Evolutionary conservation across 129 eudicot genomes (phyloP).

Genomic region (Tagetes patula): DNA sequence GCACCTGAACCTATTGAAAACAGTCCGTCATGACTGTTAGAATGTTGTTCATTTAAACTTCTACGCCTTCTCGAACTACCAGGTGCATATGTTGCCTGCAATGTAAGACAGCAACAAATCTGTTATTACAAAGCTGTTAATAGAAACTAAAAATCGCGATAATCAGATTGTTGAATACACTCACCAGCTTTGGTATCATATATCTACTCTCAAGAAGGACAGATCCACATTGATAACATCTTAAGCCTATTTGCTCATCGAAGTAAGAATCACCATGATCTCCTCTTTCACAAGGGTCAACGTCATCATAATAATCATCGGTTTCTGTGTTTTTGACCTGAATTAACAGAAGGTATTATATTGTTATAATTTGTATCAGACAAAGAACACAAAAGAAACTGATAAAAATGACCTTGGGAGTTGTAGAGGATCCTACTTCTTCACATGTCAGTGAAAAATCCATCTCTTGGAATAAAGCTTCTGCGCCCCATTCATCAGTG

Average conservation of each 20-base stretch:
- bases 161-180: slow-evolving; percentile 26
- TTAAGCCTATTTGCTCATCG: slow-evolving; percentile 51
- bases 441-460: slow-evolving; percentile 17
- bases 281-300: slow-evolving; percentile 32
- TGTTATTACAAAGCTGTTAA: neutral
- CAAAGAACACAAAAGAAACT: too few relatives aligned
- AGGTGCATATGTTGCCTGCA: slow-evolving; percentile 30
- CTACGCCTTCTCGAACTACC: slow-evolving; percentile 16
- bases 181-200: slow-evolving; percentile 44
- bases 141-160: too few relatives aligned
- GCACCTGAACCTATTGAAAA: neutral
- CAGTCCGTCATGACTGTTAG: neutral
- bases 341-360: neutral
- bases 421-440: slow-evolving; percentile 30
- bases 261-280: slow-evolving; percentile 33
- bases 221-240: slow-evolving; percentile 41
- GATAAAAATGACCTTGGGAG: slow-evolving; percentile 20
- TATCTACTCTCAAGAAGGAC: slow-evolving; percentile 40
- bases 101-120: neutral
- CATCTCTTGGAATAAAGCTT: slow-evolving; percentile 35
- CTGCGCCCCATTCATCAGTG: slow-evolving; percentile 26
- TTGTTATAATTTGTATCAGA: too few relatives aligned
- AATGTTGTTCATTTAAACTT: neutral
- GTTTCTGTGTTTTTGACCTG: slow-evolving; percentile 28
- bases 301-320: neutral